These are phyloP conservation scores for Yamadazyma sp. DNA, from an alignment of 805 yeast genomes.

Conservation along the genomic window DNA sequence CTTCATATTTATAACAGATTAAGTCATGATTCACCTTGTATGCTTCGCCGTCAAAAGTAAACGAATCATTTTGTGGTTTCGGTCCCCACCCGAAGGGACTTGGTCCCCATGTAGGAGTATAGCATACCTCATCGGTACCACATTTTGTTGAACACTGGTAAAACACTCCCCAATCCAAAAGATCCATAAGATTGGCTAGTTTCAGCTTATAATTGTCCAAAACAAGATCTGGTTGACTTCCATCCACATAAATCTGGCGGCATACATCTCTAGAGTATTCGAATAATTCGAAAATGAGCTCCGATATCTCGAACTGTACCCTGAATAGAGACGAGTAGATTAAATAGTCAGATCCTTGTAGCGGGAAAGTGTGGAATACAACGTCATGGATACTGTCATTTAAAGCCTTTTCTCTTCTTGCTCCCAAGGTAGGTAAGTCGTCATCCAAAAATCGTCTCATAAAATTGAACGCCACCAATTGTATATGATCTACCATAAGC, in stretches of 20 bases:
- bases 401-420: constrained; percentile 23
- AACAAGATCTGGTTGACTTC: not conserved
- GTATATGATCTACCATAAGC: constrained; percentile 33
- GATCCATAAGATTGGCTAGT: constrained; percentile 15
- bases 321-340: constrained; percentile 49
- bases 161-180: constrained; percentile 40
- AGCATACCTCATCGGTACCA: constrained; percentile 50
- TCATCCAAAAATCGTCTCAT: constrained; percentile 44
- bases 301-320: constrained; percentile 40
- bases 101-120: constrained; percentile 64
- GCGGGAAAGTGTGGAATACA: constrained; percentile 40
- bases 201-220: constrained; percentile 8
- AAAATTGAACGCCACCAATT: constrained; percentile 43
- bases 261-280: constrained; percentile 27
- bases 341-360: constrained; percentile 42
- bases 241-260: constrained; percentile 17
- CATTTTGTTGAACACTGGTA: constrained; percentile 45
- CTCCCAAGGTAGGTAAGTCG: constrained; percentile 11
- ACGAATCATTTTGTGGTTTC: constrained; percentile 3
- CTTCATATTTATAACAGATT: constrained; percentile 17
- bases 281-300: constrained; percentile 36
- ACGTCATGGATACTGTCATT: constrained; percentile 46
- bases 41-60: constrained; percentile 16
- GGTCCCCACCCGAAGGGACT: constrained; percentile 48
- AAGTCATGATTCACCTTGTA: constrained; percentile 17